Conservation (phyloP, 352 stramenopile species). For the Globisporangium barbulae region DNA sequence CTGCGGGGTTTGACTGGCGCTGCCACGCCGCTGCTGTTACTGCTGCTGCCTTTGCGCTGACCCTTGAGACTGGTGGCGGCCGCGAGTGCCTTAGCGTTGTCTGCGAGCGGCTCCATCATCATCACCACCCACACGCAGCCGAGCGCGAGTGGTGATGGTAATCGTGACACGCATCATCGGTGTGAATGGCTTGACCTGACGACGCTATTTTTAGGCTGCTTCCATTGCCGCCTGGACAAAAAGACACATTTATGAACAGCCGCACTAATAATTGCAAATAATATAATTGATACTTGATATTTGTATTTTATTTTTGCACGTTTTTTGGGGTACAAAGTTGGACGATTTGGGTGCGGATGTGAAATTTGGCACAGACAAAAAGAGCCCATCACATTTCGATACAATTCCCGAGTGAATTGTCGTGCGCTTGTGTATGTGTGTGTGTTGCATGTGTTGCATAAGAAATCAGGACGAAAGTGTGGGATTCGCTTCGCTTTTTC, state of each 20-base stretch:
- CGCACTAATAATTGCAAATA: not conserved
- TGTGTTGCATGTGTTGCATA: not conserved
- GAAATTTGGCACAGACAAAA: not conserved
- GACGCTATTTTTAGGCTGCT: not conserved
- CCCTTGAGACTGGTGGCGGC: not conserved
- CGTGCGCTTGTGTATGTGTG: not conserved
- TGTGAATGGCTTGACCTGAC: too few relatives aligned
- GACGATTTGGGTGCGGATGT: not conserved
- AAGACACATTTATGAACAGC: not conserved
- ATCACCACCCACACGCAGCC: not conserved
- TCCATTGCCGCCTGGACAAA: not conserved
- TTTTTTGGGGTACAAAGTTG: not conserved
- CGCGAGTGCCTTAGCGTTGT: not conserved
- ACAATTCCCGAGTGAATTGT: not conserved
- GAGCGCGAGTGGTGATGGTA: not conserved
- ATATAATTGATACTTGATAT: not conserved
- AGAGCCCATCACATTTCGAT: not conserved
- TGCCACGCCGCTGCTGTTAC: too few relatives aligned
- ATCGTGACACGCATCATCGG: not conserved
- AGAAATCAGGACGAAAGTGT: not conserved
- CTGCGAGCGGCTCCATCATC: conserved; percentile 1
- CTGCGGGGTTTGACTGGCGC: not conserved
- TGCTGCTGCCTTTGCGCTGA: not conserved
- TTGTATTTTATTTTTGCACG: not conserved
- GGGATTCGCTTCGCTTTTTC: not conserved